Evolutionary conservation across 192 early-diverging fungal genomes (phyloP), one percentile per base, ranked within the genome.

Genomic region (Mortierella antarctica): DNA sequence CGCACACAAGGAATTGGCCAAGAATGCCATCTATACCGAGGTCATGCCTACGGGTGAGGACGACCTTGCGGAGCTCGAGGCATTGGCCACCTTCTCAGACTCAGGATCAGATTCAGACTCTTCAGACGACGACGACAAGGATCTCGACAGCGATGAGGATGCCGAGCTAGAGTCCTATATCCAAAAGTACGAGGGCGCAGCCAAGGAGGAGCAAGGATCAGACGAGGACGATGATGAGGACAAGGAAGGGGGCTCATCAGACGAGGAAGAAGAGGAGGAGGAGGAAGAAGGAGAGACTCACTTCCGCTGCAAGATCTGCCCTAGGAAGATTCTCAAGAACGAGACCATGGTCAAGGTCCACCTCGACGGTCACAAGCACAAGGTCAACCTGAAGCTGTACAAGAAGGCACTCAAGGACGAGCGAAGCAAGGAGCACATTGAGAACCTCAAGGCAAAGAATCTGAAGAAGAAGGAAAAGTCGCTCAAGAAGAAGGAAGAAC

Each of bases 251-350:
- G 58, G 54, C 13, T 41, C 59, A 51, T 64, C 62, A 42, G 57
- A 61, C 6, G 61, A 75, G 5, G 48, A 65, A 12, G 55, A 15
- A 9, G 60, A 57, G 15, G 65, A 17, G 15, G 52, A 48, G 8
- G 74, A 65, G n/a, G 67, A 57, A n/a, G 74, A 79, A 47, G 76
- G 48, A 20, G 57, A 70, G 13, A 71, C 69, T 42, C 76, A 79
- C 60, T 79, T 71, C 64, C 76, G 76, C 41, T 79, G 76, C 76
- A 79, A 79, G 64, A 71, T 79, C 64, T 79, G 76, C 18, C 76
- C 76, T 51, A 70, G 60, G 40, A 79, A 79, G 63, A 71, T 48
- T 5, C 76, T 79, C 58, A 79, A 79, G 69, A 79, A 79, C 41
- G 51, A 65, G 45, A 79, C 63, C 42, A 79, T 79, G 76, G 76